Base-by-base conservation (phyloP, 768 basidiomycete genomes). In the Tephrocybe sp. region DNA sequence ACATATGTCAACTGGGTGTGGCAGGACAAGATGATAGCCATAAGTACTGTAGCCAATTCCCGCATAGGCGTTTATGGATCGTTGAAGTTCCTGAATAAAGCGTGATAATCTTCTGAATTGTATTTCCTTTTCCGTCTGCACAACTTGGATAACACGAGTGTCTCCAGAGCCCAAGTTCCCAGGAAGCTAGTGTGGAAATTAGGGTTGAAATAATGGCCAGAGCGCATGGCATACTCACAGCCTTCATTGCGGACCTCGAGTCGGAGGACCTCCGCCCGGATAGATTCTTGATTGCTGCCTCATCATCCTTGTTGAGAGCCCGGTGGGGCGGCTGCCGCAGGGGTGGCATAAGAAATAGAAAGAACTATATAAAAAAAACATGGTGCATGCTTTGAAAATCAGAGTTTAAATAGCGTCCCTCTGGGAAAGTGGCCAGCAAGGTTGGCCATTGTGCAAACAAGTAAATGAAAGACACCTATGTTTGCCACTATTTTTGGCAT, bases 1-100 rank as follows among this genome's bases (percentile, higher is more conserved):
- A 32, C 41, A 50, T 10, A 50, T 9, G 32, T 50, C 24, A 24
- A 43, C 41, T 4, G 15, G 40, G 33, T 50, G 49, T 9, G 49
- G 49, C 34, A 50, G 30, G 7, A 39, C 4, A 3, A 34, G 5
- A 24, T 50, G 49, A 9, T 18, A 9, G 24, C 49, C 32, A 4
- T 50, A 1, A 11, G 24, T 24, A 5, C 30, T 41, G 12, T n/a
- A 34, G 12, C 8, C 34, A 36, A 5, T 10, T n/a, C 12, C 14
- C 1, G 41, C 33, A 28, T 42, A 43, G 9, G 24, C 9, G 24
- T 4, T 15, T 34, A 50, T 36, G 34, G 34, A 9, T n/a, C 15
- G 6, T 9, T 36, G 11, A 14, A 36, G 34, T 12, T 10, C 34
- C 15, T 36, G 34, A 36, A 10, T 36, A 15, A 36, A 36, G 7